A percentile compares a stretch with the other conserved stretches of the same genome.
Conservation (phyloP, 2,329 filamentous ascomycete genomes). For the Thielaviopsis ethacetica region DNA sequence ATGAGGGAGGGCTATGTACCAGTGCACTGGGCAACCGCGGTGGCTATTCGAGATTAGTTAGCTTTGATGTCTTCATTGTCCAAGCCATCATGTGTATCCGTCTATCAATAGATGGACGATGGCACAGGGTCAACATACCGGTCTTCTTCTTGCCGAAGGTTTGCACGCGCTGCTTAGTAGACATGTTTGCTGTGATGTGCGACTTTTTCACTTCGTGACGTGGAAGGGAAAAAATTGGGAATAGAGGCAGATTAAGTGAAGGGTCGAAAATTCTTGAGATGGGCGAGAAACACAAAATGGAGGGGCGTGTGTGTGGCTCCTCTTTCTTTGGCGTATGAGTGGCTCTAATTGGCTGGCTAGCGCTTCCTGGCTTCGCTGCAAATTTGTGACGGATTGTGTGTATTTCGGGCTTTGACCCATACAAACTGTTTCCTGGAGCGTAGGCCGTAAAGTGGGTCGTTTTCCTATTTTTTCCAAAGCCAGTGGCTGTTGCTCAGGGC, state of each 20-base stretch:
- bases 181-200: conserved; percentile 42
- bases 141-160: conserved; percentile 99
- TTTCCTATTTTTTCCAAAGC: conserved; percentile 2
- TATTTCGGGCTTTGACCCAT: conserved; percentile 11
- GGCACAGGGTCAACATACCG: conserved; percentile 20
- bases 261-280: conserved; percentile 13
- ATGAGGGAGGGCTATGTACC: conserved; percentile 17
- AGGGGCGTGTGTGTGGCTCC: conserved; percentile 11
- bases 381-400: conserved; percentile 12
- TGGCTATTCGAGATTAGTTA: conserved; percentile 25
- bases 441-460: conserved; percentile 3
- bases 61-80: background rate
- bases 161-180: conserved; percentile 69
- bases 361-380: conserved; percentile 1
- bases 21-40: conserved; percentile 86
- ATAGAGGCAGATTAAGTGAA: conserved; percentile 12
- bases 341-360: conserved; percentile 8
- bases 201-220: conserved; percentile 14
- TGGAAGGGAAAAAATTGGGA: conserved; percentile 13
- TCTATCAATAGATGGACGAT: background rate
- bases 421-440: conserved; percentile 1
- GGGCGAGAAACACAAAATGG: conserved; percentile 11
- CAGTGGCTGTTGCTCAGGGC: conserved; percentile 3
- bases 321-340: conserved; percentile 6
- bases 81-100: background rate